phyloP scores from a whole-genome alignment of 768 basidiomycete species.

The Kwoniella dejecticola region DNA sequence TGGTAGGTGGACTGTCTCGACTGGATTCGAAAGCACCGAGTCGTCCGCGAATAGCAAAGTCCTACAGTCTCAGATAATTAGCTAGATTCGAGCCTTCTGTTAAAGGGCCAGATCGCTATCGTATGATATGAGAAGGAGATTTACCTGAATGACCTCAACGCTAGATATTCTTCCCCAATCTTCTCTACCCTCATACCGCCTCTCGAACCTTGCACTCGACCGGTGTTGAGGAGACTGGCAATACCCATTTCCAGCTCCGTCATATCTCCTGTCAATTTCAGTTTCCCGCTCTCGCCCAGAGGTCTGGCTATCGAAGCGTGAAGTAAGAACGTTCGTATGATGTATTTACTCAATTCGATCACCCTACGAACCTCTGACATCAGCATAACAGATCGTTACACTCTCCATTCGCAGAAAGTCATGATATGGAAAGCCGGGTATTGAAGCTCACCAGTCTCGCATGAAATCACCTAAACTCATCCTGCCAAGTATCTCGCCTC shows the following conservation, averaged over 20 bases:
- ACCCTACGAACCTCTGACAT: slow-evolving; percentile 31
- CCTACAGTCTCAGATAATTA: slow-evolving; percentile 56
- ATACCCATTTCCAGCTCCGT: slow-evolving; percentile 92
- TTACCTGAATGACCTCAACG: slow-evolving; percentile 81
- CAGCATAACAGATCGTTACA: background rate
- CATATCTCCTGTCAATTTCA: slow-evolving; percentile 95
- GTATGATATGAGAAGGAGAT: slow-evolving; percentile 34
- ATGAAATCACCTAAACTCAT: slow-evolving; percentile 73
- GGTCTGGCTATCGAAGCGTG: slow-evolving; percentile 93
- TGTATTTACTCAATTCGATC: slow-evolving; percentile 66
- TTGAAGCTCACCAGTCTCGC: slow-evolving; percentile 72
- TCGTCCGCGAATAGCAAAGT: slow-evolving; percentile 89
- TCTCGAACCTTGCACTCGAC: slow-evolving; percentile 57
- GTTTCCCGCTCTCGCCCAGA: slow-evolving; percentile 86
- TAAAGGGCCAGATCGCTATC: too few species aligned
- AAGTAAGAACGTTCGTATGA: slow-evolving; percentile 81
- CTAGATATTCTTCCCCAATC: slow-evolving; percentile 83
- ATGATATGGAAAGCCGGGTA: too few species aligned
- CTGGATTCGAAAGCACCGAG: slow-evolving; percentile 65
- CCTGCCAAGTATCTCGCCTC: slow-evolving; percentile 70
- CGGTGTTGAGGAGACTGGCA: slow-evolving; percentile 68
- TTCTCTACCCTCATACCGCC: slow-evolving; percentile 69
- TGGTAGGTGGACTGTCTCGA: slow-evolving; percentile 74
- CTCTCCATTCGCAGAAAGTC: too few species aligned
- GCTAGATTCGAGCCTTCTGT: too few species aligned